Base-by-base conservation (phyloP, 75 land plant genomes). In the Isoetes taiwanensis region DNA sequence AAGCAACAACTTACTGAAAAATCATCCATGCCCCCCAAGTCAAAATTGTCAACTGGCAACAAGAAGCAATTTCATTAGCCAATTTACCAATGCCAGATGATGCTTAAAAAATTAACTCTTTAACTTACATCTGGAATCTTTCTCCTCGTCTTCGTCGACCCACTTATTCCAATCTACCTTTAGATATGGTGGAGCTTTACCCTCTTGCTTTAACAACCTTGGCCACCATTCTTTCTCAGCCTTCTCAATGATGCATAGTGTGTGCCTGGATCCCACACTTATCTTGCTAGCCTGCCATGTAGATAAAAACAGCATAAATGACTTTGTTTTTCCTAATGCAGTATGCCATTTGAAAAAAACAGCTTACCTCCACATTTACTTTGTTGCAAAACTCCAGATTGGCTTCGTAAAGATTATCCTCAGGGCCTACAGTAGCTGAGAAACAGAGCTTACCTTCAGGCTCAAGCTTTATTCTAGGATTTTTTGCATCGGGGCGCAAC, bases 81-180 rank as follows among this genome's bases (percentile, higher is more conserved):
- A n/a, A n/a, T n/a, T n/a, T n/a, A n/a, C n/a, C n/a, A n/a, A n/a
- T n/a, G n/a, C n/a, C n/a, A n/a, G n/a, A n/a, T n/a, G n/a, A n/a
- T n/a, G n/a, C n/a, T n/a, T n/a, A n/a, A n/a, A n/a, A n/a, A n/a
- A n/a, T n/a, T n/a, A n/a, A n/a, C n/a, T n/a, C n/a, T 21, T 24
- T 21, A 5, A 10, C 63, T 42, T 40, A 78, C 64, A 46, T 16
- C 34, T 69, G n/a, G 68, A 24, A 1, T 72, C 82, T 55, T 65
- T 66, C 54, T 86, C 95, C 1, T 87, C 97, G 62, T 90, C 97
- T 73, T 87, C 97, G 71, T 90, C 97, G 8, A 77, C 81, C 97
- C 93, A 86, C 50, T 86, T 84, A 57, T 86, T 87, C 93, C 93
- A 86, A 62, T 86, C 93, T 30, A 80, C 89, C 65, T 84, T 83